phyloP scores from a whole-genome alignment of 2,329 filamentous ascomycete species.

The Fusarium azukiicola region DNA sequence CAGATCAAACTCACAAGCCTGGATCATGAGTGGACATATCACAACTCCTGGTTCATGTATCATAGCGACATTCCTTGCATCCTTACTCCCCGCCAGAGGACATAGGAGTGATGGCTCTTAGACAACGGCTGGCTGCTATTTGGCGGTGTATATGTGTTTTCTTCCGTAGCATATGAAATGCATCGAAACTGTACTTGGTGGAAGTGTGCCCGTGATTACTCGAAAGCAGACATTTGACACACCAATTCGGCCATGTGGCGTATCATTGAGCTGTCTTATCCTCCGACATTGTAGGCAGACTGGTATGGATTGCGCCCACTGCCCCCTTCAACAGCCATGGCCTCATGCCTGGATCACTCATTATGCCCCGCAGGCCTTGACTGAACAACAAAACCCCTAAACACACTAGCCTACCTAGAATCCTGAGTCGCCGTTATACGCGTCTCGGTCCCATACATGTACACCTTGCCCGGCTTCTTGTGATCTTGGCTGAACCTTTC shows the following conservation, averaged over 20 bases:
- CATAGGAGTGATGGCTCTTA: not conserved
- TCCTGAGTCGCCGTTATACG: not conserved
- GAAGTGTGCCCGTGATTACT: no score
- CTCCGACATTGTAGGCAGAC: no score
- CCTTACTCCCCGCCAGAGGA: constrained; percentile 24
- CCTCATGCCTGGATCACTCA: no score
- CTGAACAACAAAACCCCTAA: not conserved
- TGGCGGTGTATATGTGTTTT: not conserved
- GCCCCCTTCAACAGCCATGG: no score
- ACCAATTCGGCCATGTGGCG: no score
- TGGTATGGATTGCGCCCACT: no score
- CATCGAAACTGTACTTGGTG: no score
- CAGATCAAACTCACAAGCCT: constrained; percentile 36
- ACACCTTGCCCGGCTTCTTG: not conserved
- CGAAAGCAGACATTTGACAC: no score
- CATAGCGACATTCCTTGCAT: constrained; percentile 45
- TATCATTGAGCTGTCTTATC: no score
- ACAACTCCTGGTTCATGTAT: constrained; percentile 50
- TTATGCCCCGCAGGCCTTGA: not conserved
- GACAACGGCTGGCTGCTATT: no score
- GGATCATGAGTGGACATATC: constrained; percentile 38
- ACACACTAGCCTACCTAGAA: not conserved
- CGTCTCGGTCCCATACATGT: constrained; percentile 31
- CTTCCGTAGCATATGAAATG: not conserved
- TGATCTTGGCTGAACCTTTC: constrained; percentile 3